These are phyloP conservation scores for Yueomyces sp. DNA, from an alignment of 1,139 yeast genomes.

Conservation along the genomic window DNA sequence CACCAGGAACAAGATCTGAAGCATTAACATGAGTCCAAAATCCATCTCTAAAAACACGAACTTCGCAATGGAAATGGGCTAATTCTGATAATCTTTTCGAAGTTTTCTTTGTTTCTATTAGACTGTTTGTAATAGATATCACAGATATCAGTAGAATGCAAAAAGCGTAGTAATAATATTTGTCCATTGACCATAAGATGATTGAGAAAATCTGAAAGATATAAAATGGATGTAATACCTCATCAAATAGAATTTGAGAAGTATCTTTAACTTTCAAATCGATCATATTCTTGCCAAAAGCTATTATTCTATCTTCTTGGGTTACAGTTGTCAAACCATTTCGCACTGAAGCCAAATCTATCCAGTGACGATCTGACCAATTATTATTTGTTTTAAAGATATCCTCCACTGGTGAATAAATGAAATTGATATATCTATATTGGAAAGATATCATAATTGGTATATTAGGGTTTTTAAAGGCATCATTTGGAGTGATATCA, in stretches of 20 bases:
- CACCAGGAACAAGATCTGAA: constrained; percentile 89
- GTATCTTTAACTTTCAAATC: constrained; percentile 66
- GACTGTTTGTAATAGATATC: constrained; percentile 64
- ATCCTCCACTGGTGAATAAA: constrained; percentile 79
- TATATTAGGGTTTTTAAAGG: constrained; percentile 28
- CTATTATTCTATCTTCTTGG: constrained; percentile 54
- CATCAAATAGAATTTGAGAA: constrained; percentile 59
- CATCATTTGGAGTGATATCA: constrained; percentile 17
- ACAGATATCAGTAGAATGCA: constrained; percentile 84
- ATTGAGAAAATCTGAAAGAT: constrained; percentile 88
- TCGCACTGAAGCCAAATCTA: constrained; percentile 39
- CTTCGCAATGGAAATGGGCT: constrained; percentile 63
- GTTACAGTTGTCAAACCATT: constrained; percentile 63
- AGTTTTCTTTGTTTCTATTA: constrained; percentile 72
- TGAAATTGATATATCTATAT: constrained; percentile 72
- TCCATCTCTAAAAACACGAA: constrained; percentile 83
- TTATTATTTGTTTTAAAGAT: constrained; percentile 70
- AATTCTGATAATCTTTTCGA: constrained; percentile 60
- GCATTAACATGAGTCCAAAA: constrained; percentile 83
- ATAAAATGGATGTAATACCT: constrained; percentile 88
- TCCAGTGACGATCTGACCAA: constrained; percentile 80
- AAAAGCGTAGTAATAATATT: constrained; percentile 83
- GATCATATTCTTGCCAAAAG: constrained; percentile 69
- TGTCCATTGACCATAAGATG: constrained; percentile 81
- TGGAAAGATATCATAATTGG: constrained; percentile 59